Base-by-base conservation (phyloP, 2,329 filamentous ascomycete species). In the Ophiocordyceps camponoti-leonardi region DNA sequence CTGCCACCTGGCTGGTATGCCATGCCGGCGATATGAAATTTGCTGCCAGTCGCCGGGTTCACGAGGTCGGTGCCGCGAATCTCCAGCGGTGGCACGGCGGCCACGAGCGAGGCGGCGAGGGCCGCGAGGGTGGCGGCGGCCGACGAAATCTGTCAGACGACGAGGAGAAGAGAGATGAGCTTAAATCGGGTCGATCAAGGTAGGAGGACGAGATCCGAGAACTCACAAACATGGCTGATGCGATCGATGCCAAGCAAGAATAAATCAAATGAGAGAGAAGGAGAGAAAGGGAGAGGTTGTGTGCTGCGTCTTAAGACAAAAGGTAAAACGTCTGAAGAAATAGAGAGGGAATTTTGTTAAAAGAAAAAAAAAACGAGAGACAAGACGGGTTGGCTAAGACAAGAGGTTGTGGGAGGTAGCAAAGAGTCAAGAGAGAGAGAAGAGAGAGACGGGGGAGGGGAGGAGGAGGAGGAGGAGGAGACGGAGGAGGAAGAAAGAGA, bases 1-100 rank as follows among this genome's bases (percentile, higher is more conserved):
- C 73, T 75, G 50, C 79, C 79, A 49, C 77, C 79, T 41, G 79
- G 79, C 59, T 83, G 79, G 63, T 83, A 83, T 56, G 78, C 79
- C 52, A 79, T 71, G 53, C 79, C 79, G 44, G 80, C 69, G 49
- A 83, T 69, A 64, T 81, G 75, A 62, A 81, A 81, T 49, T 71
- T 71, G 54, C 75, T 67, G 49, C 75, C 74, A 20, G 68, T 74
- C 48, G 63, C 61, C 40, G 72, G 64, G 61, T 80, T 77, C 59
- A 81, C 67, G 48, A 82, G 79, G 55, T 77, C 65, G 48, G 66
- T 67, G 51, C 74, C 75, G 47, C 73, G 55, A 49, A 79, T 67
- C 48, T 69, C 67, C 44, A 82, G 68, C 11, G 75, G 61, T 48
- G 67, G 68, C 44, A 82, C 73, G 45, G 78, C 78, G 45, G 67